A percentile compares a stretch with the other conserved stretches of the same genome.
Conservation (phyloP, 345 rosid species). For the Acer campestre region DNA sequence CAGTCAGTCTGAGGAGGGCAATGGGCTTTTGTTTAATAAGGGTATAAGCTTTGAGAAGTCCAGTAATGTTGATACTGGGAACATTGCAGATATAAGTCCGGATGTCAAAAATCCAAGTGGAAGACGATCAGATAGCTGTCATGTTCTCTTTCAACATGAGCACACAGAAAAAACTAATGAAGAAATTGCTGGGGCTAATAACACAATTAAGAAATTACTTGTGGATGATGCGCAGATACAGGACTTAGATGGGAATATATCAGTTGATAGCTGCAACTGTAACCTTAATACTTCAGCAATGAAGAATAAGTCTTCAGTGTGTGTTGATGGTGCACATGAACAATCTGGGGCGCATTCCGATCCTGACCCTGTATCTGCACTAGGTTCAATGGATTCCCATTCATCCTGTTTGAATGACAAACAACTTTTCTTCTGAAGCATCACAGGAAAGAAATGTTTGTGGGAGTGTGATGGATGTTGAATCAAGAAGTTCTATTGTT, state of each 20-base stretch:
- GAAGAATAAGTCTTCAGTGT: constrained; percentile 24
- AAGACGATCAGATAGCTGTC: constrained; percentile 19
- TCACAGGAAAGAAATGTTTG: constrained; percentile 14
- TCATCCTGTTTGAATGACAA: too few species aligned
- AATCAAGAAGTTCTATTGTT: constrained; percentile 19
- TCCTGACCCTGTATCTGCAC: constrained; percentile 28
- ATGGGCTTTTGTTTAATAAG: constrained; percentile 20
- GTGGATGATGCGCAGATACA: constrained; percentile 17
- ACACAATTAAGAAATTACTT: background rate
- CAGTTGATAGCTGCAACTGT: constrained; percentile 13
- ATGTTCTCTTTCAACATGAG: constrained; percentile 25
- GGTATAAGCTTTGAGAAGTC: constrained; percentile 22
- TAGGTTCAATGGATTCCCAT: constrained; percentile 25
- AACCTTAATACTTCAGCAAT: constrained; percentile 17
- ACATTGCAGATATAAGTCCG: constrained; percentile 17
- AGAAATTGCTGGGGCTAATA: constrained; percentile 18
- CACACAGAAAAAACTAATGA: constrained; percentile 29
- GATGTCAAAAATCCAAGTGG: constrained; percentile 19
- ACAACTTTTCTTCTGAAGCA: constrained; percentile 33
- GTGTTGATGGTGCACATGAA: constrained; percentile 28
- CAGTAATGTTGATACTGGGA: constrained; percentile 19
- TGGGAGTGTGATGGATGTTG: constrained; percentile 23
- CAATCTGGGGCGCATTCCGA: constrained; percentile 29
- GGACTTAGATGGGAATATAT: constrained; percentile 14
- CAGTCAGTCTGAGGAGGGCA: constrained; percentile 27